These are phyloP conservation scores for Pyricularia grisea DNA, from an alignment of 2,329 filamentous ascomycete species.

Conservation along the genomic window DNA sequence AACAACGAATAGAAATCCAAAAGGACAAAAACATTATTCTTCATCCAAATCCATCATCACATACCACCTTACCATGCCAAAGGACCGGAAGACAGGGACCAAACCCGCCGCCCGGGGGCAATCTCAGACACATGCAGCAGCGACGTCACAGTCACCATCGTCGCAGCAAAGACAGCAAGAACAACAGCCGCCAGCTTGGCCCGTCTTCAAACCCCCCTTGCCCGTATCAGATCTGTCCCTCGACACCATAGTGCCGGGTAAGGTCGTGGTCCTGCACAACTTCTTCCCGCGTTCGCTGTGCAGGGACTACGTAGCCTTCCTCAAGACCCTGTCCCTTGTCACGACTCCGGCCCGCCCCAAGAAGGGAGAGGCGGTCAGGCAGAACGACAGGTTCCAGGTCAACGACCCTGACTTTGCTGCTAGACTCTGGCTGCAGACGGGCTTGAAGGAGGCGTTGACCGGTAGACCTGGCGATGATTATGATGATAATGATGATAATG, in stretches of 20 bases:
- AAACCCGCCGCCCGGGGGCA: not conserved
- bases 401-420: conserved; percentile 67
- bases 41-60: too few relatives aligned
- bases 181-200: conserved; percentile 48
- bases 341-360: conserved; percentile 75
- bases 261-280: conserved; percentile 63
- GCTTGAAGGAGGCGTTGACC: conserved; percentile 53
- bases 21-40: not conserved
- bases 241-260: conserved; percentile 43
- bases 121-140: not conserved
- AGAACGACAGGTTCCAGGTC: conserved; percentile 85
- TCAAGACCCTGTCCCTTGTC: conserved; percentile 57
- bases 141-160: conserved; percentile 10
- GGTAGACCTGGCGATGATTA: conserved; percentile 13
- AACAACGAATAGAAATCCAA: not conserved
- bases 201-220: conserved; percentile 58
- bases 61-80: not conserved
- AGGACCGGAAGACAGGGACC: not conserved
- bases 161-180: too few relatives aligned
- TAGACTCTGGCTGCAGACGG: conserved; percentile 68
- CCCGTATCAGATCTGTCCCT: conserved; percentile 56
- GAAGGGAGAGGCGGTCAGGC: conserved; percentile 69
- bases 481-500: too few relatives aligned
- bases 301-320: conserved; percentile 65
- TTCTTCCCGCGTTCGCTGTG: conserved; percentile 71